A percentile compares a stretch with the other conserved stretches of the same genome.
Evolutionary conservation across 1,284 basidiomycete genomes (phyloP).

Genomic region (Violaceomyces palustris): DNA sequence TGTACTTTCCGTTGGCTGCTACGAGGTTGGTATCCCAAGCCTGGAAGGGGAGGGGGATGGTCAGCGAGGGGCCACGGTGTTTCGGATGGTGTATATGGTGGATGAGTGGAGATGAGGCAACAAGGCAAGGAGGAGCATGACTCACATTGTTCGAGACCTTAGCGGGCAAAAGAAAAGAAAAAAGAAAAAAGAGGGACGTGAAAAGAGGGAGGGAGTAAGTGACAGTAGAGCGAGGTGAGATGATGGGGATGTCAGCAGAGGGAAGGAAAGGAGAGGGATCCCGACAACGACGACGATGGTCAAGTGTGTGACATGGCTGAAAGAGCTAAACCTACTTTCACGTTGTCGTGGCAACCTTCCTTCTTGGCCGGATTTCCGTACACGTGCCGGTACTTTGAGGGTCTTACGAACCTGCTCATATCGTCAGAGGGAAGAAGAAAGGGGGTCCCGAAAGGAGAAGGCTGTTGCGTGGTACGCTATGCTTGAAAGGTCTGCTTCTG

Average conservation of each 20-base stretch:
- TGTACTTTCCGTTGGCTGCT: constrained; percentile 66
- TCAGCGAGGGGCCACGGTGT: constrained; percentile 58
- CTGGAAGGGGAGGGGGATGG: constrained; percentile 5
- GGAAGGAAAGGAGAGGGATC: no score
- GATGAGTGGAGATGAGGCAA: constrained; percentile 1
- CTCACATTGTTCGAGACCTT: constrained; percentile 48
- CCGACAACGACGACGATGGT: no score
- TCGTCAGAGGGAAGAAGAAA: no score
- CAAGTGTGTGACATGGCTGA: no score
- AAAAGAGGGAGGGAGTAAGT: no score
- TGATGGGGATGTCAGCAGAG: not conserved
- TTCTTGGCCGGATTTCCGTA: constrained; percentile 61
- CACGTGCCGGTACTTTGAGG: constrained; percentile 71
- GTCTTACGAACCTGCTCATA: constrained; percentile 59
- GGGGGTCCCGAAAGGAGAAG: no score
- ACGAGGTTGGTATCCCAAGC: constrained; percentile 97
- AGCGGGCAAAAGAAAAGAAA: no score
- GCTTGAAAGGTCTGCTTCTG: no score
- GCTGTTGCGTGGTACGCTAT: no score
- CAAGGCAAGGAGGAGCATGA: no score
- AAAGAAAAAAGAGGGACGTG: no score
- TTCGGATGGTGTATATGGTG: constrained; percentile 54
- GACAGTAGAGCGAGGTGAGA: no score
- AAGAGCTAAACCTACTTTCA: constrained; percentile 63
- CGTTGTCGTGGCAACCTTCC: constrained; percentile 67